Percentiles rank a stretch among this genome's conserved stretches.
These are phyloP conservation scores for Mucor piriformis DNA, from an alignment of 371 early-diverging fungal genomes.

Conservation along the genomic window DNA sequence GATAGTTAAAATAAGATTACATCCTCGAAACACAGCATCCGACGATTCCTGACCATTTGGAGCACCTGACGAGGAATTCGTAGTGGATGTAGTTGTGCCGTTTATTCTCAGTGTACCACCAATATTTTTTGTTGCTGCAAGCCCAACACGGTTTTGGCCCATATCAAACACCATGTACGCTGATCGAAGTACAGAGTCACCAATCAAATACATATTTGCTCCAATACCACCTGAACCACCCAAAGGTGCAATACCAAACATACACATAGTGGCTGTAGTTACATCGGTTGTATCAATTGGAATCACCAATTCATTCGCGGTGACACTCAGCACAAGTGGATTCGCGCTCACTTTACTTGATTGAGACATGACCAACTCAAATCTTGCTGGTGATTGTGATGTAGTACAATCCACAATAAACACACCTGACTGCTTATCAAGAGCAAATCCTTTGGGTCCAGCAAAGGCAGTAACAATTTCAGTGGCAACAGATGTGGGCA, in stretches of 20 bases:
- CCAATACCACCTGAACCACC: slow-evolving; percentile 29
- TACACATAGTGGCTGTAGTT: slow-evolving; percentile 33
- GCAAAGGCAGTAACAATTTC: slow-evolving; percentile 37
- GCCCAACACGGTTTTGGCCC: slow-evolving; percentile 46
- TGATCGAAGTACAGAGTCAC: slow-evolving; percentile 50
- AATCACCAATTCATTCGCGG: slow-evolving; percentile 43
- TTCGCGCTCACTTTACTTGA: slow-evolving; percentile 5
- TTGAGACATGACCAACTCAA: slow-evolving; percentile 42
- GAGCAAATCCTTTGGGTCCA: slow-evolving; percentile 23
- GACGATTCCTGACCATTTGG: background rate
- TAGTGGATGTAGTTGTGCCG: slow-evolving; percentile 1
- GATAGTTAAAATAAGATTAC: background rate
- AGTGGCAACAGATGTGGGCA: slow-evolving; percentile 36
- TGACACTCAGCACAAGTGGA: slow-evolving; percentile 33
- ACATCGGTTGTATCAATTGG: slow-evolving; percentile 35
- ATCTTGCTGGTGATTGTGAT: slow-evolving; percentile 26
- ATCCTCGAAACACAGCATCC: background rate
- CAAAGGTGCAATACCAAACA: slow-evolving; percentile 52
- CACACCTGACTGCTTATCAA: slow-evolving; percentile 40
- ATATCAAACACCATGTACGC: slow-evolving; percentile 54
- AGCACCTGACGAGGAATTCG: background rate
- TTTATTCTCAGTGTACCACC: slow-evolving; percentile 30
- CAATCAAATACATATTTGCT: slow-evolving; percentile 44
- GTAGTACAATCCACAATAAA: slow-evolving; percentile 38
- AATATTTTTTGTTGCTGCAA: slow-evolving; percentile 45